phyloP scores from a whole-genome alignment of 305 asterid genomes.

The Rubia occidens region DNA sequence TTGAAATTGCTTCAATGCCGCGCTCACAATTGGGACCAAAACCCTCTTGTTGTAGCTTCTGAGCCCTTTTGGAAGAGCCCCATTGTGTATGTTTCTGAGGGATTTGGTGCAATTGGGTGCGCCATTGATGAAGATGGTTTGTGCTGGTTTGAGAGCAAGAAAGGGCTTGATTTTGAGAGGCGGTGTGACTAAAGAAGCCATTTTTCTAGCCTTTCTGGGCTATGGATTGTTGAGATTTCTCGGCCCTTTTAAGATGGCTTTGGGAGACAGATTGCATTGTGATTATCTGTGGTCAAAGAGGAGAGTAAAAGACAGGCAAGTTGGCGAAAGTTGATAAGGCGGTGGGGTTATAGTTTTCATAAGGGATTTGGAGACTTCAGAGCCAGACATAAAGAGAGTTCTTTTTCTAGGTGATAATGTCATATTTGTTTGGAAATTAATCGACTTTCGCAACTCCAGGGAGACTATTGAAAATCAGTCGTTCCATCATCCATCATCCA shows the following conservation, averaged over 20 bases:
- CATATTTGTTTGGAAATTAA: not conserved
- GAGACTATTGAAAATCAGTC: no score
- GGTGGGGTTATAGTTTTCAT: conserved; percentile 13
- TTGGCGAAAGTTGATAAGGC: conserved; percentile 34
- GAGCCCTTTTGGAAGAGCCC: conserved; percentile 16
- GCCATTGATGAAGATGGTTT: conserved; percentile 15
- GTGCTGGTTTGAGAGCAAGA: conserved; percentile 15
- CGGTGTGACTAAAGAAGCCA: conserved; percentile 40
- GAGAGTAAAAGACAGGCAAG: conserved; percentile 15
- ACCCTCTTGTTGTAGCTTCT: conserved; percentile 22
- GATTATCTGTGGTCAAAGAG: conserved; percentile 15
- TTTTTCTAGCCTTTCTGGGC: conserved; percentile 18
- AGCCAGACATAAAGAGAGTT: conserved; percentile 12
- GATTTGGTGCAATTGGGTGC: conserved; percentile 16
- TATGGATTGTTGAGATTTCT: conserved; percentile 8
- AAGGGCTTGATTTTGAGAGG: conserved; percentile 32
- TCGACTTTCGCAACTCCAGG: no score
- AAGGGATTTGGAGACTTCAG: conserved; percentile 13
- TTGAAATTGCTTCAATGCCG: conserved; percentile 28
- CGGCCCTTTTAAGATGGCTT: conserved; percentile 22
- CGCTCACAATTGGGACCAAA: conserved; percentile 23
- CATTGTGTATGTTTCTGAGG: conserved; percentile 11
- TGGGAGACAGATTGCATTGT: not conserved
- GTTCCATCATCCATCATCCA: no score
- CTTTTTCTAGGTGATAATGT: conserved; percentile 6